Evolutionary conservation across 805 yeast genomes (phyloP).

Genomic region (Nematodospora valgi): DNA sequence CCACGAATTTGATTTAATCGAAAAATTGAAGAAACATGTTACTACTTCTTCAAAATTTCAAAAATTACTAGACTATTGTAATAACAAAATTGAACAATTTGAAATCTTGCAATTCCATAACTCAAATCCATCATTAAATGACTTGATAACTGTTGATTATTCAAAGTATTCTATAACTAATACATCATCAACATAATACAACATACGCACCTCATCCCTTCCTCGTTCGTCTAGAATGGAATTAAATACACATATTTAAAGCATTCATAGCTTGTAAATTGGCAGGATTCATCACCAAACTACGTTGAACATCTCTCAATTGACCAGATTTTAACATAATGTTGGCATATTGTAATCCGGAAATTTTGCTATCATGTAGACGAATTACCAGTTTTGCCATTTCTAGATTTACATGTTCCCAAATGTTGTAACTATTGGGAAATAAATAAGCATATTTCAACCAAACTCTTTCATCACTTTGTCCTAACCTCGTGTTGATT

Average conservation of each 20-base stretch:
- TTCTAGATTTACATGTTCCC: constrained; percentile 60
- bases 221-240: no score
- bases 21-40: constrained; percentile 44
- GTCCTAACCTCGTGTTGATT: constrained; percentile 41
- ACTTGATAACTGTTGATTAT: constrained; percentile 42
- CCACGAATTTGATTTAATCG: constrained; percentile 36
- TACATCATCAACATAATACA: constrained; percentile 10
- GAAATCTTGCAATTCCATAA: constrained; percentile 20
- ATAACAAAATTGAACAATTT: constrained; percentile 32
- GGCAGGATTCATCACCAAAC: constrained; percentile 59
- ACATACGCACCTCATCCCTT: no score
- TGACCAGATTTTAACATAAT: constrained; percentile 48
- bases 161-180: constrained; percentile 40
- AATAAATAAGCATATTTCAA: constrained; percentile 69
- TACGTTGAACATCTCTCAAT: constrained; percentile 60
- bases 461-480: constrained; percentile 39
- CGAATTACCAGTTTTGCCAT: constrained; percentile 60
- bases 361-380: constrained; percentile 46
- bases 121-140: constrained; percentile 11
- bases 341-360: constrained; percentile 49
- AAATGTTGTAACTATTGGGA: constrained; percentile 65
- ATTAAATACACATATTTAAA: constrained; percentile 6
- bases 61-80: constrained; percentile 43
- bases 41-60: constrained; percentile 38
- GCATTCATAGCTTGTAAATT: constrained; percentile 12